These are phyloP conservation scores for Inga leiocalycina DNA, from an alignment of 306 rosid species.

Conservation along the genomic window DNA sequence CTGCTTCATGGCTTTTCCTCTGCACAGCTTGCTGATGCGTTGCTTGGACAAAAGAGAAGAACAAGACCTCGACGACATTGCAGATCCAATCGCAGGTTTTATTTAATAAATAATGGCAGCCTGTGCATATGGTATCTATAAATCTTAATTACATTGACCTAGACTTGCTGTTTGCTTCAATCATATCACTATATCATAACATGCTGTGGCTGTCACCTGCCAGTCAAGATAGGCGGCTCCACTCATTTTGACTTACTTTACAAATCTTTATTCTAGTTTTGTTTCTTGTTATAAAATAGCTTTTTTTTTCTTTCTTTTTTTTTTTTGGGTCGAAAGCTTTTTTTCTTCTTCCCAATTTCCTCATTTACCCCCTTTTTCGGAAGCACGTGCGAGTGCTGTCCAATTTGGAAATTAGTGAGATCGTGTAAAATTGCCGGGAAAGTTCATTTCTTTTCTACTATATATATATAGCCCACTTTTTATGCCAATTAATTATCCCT, in stretches of 20 bases:
- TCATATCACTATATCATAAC: neutral
- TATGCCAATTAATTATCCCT: neutral
- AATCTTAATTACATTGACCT: neutral
- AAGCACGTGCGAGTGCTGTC: neutral
- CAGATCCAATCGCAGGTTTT: no score
- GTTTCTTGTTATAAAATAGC: neutral
- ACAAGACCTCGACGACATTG: no score
- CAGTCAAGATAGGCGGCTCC: neutral
- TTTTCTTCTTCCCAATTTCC: no score
- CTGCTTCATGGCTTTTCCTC: neutral
- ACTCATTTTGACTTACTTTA: neutral
- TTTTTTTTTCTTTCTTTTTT: neutral
- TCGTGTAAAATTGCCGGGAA: neutral
- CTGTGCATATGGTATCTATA: no score
- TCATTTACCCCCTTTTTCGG: neutral
- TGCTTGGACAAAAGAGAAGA: neutral
- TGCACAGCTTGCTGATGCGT: neutral
- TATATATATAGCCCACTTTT: neutral
- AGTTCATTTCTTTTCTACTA: neutral
- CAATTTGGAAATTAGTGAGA: neutral
- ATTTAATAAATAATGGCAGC: no score
- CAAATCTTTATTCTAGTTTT: neutral
- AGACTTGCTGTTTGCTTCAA: neutral
- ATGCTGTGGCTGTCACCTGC: neutral
- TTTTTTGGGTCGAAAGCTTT: no score